Conservation (phyloP, 176 grass and related monocot species). For the Pontederia crassipes region DNA sequence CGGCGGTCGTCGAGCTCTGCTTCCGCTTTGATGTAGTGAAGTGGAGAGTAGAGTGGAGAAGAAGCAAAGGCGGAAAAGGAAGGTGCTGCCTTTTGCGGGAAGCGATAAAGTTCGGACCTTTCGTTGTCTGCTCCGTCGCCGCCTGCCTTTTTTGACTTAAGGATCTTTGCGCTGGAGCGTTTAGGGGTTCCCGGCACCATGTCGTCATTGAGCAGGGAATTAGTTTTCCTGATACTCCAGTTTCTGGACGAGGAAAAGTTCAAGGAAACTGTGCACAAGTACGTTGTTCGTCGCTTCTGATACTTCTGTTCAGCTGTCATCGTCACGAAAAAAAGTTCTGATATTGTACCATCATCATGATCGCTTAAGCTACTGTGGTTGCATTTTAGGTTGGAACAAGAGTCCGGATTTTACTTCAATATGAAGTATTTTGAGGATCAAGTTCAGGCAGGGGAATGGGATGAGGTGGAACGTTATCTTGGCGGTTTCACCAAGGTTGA, state of each 20-base stretch:
- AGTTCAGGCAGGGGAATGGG: constrained; percentile 40
- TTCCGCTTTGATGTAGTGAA: too few species aligned
- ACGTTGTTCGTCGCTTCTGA: constrained; percentile 7
- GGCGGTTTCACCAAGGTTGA: constrained; percentile 43
- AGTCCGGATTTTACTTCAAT: constrained; percentile 41
- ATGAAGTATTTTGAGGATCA: constrained; percentile 44
- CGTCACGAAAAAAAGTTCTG: not conserved
- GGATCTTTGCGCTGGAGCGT: constrained; percentile 7
- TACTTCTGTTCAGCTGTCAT: not conserved
- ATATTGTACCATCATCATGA: not conserved
- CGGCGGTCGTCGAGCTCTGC: too few species aligned
- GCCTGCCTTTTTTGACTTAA: not conserved
- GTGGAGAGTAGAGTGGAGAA: too few species aligned
- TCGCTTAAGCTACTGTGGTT: not conserved
- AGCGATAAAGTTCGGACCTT: not conserved
- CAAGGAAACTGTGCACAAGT: constrained; percentile 40
- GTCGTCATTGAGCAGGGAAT: constrained; percentile 42
- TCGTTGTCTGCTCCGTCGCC: not conserved
- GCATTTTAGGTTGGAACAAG: constrained; percentile 31
- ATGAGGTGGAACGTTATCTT: constrained; percentile 36
- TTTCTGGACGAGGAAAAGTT: constrained; percentile 45
- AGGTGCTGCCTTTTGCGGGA: not conserved
- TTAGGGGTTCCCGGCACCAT: constrained; percentile 12
- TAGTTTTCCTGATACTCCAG: constrained; percentile 42
- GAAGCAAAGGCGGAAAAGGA: too few species aligned